Conservation (phyloP, 495 filamentous ascomycete genomes). For the Neurospora sp. region DNA sequence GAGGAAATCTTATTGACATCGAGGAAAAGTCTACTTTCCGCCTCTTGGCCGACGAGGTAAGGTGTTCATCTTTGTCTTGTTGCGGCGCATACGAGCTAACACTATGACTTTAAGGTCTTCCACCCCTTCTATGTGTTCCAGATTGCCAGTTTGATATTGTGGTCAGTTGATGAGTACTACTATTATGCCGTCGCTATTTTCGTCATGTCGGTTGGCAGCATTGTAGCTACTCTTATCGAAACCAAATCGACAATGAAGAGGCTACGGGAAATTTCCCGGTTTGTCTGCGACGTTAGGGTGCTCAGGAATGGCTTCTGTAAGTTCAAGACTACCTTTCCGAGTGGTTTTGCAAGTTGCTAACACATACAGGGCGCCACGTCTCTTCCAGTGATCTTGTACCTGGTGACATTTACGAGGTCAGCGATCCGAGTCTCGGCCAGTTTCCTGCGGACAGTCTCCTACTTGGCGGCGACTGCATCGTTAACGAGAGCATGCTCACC, state of each 20-base stretch:
- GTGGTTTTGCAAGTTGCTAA: slow-evolving; percentile 14
- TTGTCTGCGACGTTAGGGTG: slow-evolving; percentile 90
- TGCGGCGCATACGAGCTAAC: slow-evolving; percentile 1
- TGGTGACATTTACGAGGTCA: slow-evolving; percentile 94
- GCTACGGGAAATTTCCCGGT: slow-evolving; percentile 82
- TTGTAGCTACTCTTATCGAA: slow-evolving; percentile 79
- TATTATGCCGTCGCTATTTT: slow-evolving; percentile 97
- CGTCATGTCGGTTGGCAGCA: slow-evolving; percentile 84
- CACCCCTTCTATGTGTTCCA: slow-evolving; percentile 99
- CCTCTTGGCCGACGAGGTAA: slow-evolving; percentile 81
- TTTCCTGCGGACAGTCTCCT: slow-evolving; percentile 91
- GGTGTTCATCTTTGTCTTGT: slow-evolving; percentile 4
- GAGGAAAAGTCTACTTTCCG: slow-evolving; percentile 73
- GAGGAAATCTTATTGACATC: slow-evolving; percentile 80
- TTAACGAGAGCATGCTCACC: slow-evolving; percentile 99
- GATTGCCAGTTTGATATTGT: slow-evolving; percentile 85
- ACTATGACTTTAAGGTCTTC: slow-evolving; percentile 50
- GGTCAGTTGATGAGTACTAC: slow-evolving; percentile 93
- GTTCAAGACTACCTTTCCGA: slow-evolving; percentile 16
- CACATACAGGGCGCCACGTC: slow-evolving; percentile 63
- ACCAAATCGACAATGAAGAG: slow-evolving; percentile 89
- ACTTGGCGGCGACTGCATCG: slow-evolving; percentile 90
- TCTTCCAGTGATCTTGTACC: slow-evolving; percentile 83
- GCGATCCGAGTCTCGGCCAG: slow-evolving; percentile 87
- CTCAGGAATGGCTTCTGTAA: slow-evolving; percentile 89